Conservation (phyloP, 768 basidiomycete species). For the Dentipellis sp. region DNA sequence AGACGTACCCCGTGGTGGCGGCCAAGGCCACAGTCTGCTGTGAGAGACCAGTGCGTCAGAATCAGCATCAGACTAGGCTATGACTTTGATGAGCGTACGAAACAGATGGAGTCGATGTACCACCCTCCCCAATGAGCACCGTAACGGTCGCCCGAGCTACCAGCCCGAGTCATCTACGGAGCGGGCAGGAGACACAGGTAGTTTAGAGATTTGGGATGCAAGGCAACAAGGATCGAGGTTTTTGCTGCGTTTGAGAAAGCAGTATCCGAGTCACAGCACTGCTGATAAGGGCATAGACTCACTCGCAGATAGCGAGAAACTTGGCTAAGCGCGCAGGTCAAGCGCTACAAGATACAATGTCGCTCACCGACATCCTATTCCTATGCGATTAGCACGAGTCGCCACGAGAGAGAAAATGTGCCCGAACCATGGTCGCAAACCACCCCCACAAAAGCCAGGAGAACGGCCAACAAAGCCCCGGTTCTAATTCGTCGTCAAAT, state of each 20-base stretch:
- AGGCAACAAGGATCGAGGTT: not conserved
- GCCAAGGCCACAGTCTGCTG: slow-evolving; percentile 37
- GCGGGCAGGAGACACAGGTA: slow-evolving; percentile 34
- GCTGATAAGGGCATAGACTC: slow-evolving; percentile 23
- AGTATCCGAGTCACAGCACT: slow-evolving; percentile 16
- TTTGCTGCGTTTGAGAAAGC: not conserved
- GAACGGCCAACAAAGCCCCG: slow-evolving; percentile 31
- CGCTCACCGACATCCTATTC: slow-evolving; percentile 43
- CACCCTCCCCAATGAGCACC: slow-evolving; percentile 36
- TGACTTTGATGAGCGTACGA: slow-evolving; percentile 20
- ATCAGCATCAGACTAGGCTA: not conserved
- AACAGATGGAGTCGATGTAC: slow-evolving; percentile 34
- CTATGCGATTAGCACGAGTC: not conserved
- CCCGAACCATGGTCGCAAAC: slow-evolving; percentile 39
- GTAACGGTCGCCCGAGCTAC: slow-evolving; percentile 37
- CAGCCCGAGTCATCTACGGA: slow-evolving; percentile 31
- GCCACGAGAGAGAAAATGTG: not conserved
- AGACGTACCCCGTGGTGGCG: slow-evolving; percentile 36
- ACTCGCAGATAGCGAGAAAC: too few relatives aligned
- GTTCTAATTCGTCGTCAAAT: slow-evolving; percentile 46
- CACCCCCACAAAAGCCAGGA: slow-evolving; percentile 36
- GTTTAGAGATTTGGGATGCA: slow-evolving; percentile 42
- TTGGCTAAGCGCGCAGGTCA: not conserved
- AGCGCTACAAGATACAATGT: slow-evolving; percentile 14
- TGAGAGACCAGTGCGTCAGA: slow-evolving; percentile 3